phyloP scores from a whole-genome alignment of 1,139 yeast genomes.

The Candida neerlandica region DNA sequence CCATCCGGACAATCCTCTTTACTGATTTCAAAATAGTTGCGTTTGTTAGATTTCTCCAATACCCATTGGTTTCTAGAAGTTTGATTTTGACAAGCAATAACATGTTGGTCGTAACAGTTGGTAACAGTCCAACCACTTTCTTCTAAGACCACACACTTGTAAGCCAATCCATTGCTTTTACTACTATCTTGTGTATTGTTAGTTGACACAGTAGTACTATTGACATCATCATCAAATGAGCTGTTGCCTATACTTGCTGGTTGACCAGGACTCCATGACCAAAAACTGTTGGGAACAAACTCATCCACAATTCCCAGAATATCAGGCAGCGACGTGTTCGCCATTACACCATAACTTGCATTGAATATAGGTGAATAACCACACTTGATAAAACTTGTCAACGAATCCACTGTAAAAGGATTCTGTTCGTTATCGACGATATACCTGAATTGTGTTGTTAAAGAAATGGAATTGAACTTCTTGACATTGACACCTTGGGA shows the following conservation, averaged over 20 bases:
- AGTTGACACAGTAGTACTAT: background rate
- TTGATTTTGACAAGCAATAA: slow-evolving; percentile 57
- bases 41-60: slow-evolving; percentile 31
- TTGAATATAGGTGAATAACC: slow-evolving; percentile 67
- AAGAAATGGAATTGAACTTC: slow-evolving; percentile 21
- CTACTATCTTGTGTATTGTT: slow-evolving; percentile 2
- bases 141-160: slow-evolving; percentile 61
- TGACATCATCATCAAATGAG: background rate
- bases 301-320: slow-evolving; percentile 18
- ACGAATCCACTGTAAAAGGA: slow-evolving; percentile 34
- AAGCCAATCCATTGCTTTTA: slow-evolving; percentile 37
- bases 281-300: slow-evolving; percentile 40
- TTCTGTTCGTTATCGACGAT: slow-evolving; percentile 31
- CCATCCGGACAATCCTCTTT: slow-evolving; percentile 51
- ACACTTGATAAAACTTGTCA: slow-evolving; percentile 44
- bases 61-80: slow-evolving; percentile 50
- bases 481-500: slow-evolving; percentile 1
- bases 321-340: background rate
- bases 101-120: slow-evolving; percentile 60
- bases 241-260: slow-evolving; percentile 32
- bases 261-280: slow-evolving; percentile 73
- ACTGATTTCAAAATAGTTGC: slow-evolving; percentile 56
- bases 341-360: slow-evolving; percentile 28
- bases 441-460: slow-evolving; percentile 40
- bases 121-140: slow-evolving; percentile 57